These are phyloP conservation scores for Sphaerostilbella broomeana DNA, from an alignment of 2,329 filamentous ascomycete genomes.

Conservation along the genomic window DNA sequence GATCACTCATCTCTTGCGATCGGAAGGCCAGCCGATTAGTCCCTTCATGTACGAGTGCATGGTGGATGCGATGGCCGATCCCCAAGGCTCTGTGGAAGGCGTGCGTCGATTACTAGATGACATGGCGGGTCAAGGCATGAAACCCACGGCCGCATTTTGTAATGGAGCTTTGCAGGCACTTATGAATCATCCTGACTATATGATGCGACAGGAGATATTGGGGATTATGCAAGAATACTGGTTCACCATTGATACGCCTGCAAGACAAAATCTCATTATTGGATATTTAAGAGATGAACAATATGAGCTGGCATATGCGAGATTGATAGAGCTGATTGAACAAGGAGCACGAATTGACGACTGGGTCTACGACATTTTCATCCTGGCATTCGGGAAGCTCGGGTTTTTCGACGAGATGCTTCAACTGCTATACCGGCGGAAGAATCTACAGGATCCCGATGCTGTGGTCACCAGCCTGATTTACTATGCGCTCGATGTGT, in stretches of 20 bases:
- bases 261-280: slow-evolving; percentile 60
- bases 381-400: slow-evolving; percentile 64
- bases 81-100: slow-evolving; percentile 59
- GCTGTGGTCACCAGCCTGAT: slow-evolving; percentile 49
- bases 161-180: slow-evolving; percentile 66
- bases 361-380: slow-evolving; percentile 75
- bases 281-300: slow-evolving; percentile 76
- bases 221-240: slow-evolving; percentile 68
- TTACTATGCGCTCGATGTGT: slow-evolving; percentile 68
- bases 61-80: slow-evolving; percentile 63
- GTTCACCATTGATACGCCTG: slow-evolving; percentile 45
- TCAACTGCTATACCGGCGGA: slow-evolving; percentile 56
- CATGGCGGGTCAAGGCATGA: slow-evolving; percentile 57
- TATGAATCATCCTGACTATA: slow-evolving; percentile 78
- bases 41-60: slow-evolving; percentile 64
- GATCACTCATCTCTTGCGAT: slow-evolving; percentile 52
- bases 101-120: slow-evolving; percentile 62
- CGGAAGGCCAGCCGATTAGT: slow-evolving; percentile 49
- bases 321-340: slow-evolving; percentile 59
- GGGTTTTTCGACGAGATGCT: slow-evolving; percentile 74
- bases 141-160: slow-evolving; percentile 60
- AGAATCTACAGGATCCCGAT: slow-evolving; percentile 27
- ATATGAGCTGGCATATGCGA: slow-evolving; percentile 70
- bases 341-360: slow-evolving; percentile 48
- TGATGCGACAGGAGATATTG: slow-evolving; percentile 65